Conservation (phyloP, 2,329 filamentous ascomycete species). For the Xylariaceae sp. region DNA sequence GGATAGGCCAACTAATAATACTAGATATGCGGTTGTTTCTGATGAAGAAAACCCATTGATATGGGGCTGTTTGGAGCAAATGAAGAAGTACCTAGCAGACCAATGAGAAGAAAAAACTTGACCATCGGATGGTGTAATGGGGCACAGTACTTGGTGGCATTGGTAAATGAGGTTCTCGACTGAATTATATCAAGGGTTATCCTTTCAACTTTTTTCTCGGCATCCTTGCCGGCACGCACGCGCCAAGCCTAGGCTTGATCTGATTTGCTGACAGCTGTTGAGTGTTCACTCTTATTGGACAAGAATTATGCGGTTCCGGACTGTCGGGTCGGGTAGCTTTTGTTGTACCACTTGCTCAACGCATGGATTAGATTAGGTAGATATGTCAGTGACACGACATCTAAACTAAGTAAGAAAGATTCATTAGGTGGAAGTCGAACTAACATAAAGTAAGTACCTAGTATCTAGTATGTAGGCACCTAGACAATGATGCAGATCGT, state of each 20-base stretch:
- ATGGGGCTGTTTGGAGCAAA: slow-evolving; percentile 2
- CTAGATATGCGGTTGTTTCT: not conserved
- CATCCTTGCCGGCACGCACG: slow-evolving; percentile 19
- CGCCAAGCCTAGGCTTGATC: slow-evolving; percentile 6
- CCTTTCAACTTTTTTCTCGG: slow-evolving; percentile 11
- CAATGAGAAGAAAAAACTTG: slow-evolving; percentile 3
- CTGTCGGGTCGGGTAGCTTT: slow-evolving; percentile 18
- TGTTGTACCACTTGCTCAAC: not conserved
- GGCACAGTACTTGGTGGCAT: slow-evolving; percentile 2
- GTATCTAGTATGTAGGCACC: too few species aligned
- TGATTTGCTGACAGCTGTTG: slow-evolving; percentile 12
- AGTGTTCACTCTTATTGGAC: slow-evolving; percentile 13
- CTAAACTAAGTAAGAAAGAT: too few species aligned
- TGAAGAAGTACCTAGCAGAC: slow-evolving; percentile 10
- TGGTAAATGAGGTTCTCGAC: slow-evolving; percentile 1
- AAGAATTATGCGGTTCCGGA: slow-evolving; percentile 9
- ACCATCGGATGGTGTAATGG: slow-evolving; percentile 3
- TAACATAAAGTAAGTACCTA: too few species aligned
- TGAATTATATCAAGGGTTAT: slow-evolving; percentile 1
- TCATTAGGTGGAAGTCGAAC: too few species aligned
- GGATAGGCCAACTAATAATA: not conserved
- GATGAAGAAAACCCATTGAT: slow-evolving; percentile 9
- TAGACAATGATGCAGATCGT: too few species aligned
- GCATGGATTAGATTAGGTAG: too few species aligned
- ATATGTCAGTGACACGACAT: slow-evolving; percentile 3